phyloP scores from a whole-genome alignment of 257 asterid species.

The Solanum chiquidenum region DNA sequence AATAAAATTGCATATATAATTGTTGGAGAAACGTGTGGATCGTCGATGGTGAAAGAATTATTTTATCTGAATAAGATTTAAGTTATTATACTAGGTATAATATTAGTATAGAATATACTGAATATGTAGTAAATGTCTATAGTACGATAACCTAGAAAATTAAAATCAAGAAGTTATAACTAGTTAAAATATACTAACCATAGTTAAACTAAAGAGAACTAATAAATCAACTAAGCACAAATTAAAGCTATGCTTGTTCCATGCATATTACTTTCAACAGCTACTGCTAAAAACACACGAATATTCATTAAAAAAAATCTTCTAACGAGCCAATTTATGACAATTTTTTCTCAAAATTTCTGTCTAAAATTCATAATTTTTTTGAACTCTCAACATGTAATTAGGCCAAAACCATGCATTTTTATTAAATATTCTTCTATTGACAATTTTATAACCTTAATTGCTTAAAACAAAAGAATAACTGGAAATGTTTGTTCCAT shows the following conservation, averaged over 20 bases:
- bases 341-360: not conserved
- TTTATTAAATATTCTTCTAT: not conserved
- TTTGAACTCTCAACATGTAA: not conserved
- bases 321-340: not conserved
- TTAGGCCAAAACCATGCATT: not conserved
- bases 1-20: not conserved
- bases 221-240: too few species aligned
- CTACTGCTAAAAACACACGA: not conserved
- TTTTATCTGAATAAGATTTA: not conserved
- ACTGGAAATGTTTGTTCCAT: not conserved
- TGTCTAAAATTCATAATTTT: not conserved
- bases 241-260: too few species aligned
- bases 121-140: not conserved
- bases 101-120: not conserved
- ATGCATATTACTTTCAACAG: not conserved
- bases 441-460: not conserved
- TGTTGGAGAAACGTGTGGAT: not conserved
- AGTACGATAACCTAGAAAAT: too few species aligned
- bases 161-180: too few species aligned
- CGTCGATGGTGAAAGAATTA: not conserved
- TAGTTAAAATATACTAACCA: too few species aligned
- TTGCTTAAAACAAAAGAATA: not conserved
- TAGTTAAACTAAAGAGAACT: too few species aligned
- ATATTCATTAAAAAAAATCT: not conserved
- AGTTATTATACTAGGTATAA: not conserved